phyloP scores from a whole-genome alignment of 176 grass and related monocot genomes.

The Cenchrus purpureus region DNA sequence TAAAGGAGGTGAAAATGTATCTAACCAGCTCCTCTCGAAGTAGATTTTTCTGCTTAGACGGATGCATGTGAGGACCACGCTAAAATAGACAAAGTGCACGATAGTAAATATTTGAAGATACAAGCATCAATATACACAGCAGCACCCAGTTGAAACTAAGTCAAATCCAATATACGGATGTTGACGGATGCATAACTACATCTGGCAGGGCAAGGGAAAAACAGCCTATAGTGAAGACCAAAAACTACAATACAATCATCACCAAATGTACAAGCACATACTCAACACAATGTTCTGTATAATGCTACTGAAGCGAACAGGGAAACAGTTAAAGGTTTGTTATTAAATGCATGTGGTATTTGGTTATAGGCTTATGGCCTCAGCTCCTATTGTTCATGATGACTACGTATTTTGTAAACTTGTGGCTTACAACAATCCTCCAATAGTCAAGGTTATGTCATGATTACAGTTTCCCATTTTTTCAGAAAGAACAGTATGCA shows the following conservation, averaged over 20 bases:
- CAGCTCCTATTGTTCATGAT: neutral
- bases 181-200: too few species aligned
- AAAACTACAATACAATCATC: neutral
- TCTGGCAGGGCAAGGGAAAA: too few species aligned
- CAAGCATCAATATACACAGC: too few species aligned
- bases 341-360: neutral
- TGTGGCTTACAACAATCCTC: neutral
- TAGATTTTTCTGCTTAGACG: too few species aligned
- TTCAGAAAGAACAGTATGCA: neutral
- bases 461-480: neutral
- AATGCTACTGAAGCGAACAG: slow-evolving; percentile 16
- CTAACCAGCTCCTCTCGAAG: too few species aligned
- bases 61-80: too few species aligned
- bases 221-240: too few species aligned
- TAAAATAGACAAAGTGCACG: too few species aligned
- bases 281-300: neutral
- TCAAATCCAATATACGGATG: too few species aligned
- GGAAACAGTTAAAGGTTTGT: neutral
- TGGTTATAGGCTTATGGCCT: neutral
- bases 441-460: neutral
- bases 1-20: too few species aligned
- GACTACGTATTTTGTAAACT: neutral
- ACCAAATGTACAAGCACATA: neutral
- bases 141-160: too few species aligned
- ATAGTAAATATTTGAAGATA: too few species aligned